Evolutionary conservation across 176 grass and related monocot genomes (phyloP).

Genomic region (Juncus effusus): DNA sequence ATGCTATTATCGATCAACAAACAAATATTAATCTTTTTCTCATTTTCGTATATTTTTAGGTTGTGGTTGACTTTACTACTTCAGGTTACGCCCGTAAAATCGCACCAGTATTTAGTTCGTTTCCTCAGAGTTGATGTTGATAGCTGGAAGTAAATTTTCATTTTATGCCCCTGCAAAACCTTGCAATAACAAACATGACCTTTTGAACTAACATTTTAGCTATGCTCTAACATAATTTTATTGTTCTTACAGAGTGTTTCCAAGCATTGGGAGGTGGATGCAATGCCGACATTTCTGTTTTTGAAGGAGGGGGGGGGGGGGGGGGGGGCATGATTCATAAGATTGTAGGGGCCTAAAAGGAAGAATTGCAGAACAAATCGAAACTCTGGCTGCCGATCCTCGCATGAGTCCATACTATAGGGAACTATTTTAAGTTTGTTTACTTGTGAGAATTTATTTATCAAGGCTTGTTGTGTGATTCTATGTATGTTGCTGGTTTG

Average conservation of each 20-base stretch:
- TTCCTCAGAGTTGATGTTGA: conserved; percentile 71
- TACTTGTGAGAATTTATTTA: conserved; percentile 7
- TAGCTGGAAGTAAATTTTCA: conserved; percentile 49
- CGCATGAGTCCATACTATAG: conserved; percentile 18
- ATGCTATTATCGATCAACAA: neutral
- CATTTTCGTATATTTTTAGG: conserved; percentile 18
- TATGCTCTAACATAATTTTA: neutral
- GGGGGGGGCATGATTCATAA: conserved; percentile 51
- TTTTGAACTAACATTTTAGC: too few relatives aligned
- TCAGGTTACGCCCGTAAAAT: conserved; percentile 45
- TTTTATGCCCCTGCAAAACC: conserved; percentile 8
- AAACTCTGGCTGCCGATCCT: conserved; percentile 14
- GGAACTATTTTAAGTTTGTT: conserved; percentile 21
- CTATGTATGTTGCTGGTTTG: conserved; percentile 21
- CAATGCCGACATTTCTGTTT: conserved; percentile 69
- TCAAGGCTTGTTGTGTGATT: neutral
- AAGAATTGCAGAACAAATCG: conserved; percentile 33
- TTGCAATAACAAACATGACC: neutral
- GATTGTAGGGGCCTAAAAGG: conserved; percentile 43
- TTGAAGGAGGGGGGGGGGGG: conserved; percentile 54
- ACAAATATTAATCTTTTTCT: neutral
- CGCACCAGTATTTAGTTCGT: conserved; percentile 45
- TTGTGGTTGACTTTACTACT: conserved; percentile 67
- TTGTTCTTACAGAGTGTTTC: conserved; percentile 42
- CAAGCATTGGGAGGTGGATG: conserved; percentile 42